Evolutionary conservation across 805 yeast species (phyloP).

Genomic region (Schizosaccharomyces pombe): DNA sequence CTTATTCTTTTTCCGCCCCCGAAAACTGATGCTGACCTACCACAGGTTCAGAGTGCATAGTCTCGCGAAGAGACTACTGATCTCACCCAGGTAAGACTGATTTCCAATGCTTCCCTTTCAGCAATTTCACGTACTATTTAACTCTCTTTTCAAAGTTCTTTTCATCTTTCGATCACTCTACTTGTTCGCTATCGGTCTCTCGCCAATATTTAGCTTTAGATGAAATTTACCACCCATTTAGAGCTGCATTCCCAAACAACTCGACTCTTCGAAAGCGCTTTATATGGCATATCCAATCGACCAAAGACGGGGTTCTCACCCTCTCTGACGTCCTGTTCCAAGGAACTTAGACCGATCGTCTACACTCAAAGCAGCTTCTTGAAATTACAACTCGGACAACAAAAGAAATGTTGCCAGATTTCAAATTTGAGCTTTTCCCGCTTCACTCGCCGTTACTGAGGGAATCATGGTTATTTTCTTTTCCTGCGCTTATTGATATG

Average conservation of each 20-base stretch:
- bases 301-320: constrained; percentile 22
- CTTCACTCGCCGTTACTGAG: constrained; percentile 24
- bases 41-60: constrained; percentile 9
- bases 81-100: constrained; percentile 17
- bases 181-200: constrained; percentile 27
- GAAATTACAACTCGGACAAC: constrained; percentile 21
- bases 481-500: constrained; percentile 24
- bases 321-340: constrained; percentile 22
- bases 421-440: constrained; percentile 22
- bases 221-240: constrained; percentile 21
- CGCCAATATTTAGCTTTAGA: constrained; percentile 25
- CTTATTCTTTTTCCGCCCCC: constrained; percentile 16
- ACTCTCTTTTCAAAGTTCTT: constrained; percentile 24
- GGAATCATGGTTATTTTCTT: constrained; percentile 25
- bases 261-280: constrained; percentile 18
- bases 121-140: constrained; percentile 24
- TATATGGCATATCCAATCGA: constrained; percentile 15
- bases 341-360: constrained; percentile 18
- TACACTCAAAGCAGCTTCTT: constrained; percentile 17
- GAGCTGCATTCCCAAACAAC: constrained; percentile 23
- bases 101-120: constrained; percentile 23
- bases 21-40: constrained; percentile 19
- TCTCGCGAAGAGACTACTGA: constrained; percentile 14
- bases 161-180: constrained; percentile 26
- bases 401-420: constrained; percentile 16